A percentile compares a stretch with the other conserved stretches of the same genome.
phyloP scores from a whole-genome alignment of 768 basidiomycete species.

The Obba rivulosa region DNA sequence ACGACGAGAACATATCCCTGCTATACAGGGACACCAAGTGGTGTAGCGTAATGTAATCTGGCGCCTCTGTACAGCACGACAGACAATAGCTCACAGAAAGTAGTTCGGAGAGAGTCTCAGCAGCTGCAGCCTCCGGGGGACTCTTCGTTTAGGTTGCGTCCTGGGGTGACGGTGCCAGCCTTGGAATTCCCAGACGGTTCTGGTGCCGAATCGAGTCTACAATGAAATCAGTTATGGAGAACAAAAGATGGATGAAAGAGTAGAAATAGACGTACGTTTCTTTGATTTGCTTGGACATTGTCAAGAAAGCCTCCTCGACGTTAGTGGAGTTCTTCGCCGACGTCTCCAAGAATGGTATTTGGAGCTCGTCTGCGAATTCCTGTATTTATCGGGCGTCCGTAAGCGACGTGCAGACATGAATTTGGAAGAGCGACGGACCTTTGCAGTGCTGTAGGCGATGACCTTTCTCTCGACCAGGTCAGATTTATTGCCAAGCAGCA shows the following conservation, averaged over 20 bases:
- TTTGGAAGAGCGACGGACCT: constrained; percentile 40
- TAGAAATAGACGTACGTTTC: constrained; percentile 51
- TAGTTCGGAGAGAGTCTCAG: neutral
- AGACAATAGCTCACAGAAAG: too few relatives aligned
- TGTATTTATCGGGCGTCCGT: constrained; percentile 24
- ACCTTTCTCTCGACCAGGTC: constrained; percentile 97
- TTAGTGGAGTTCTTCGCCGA: constrained; percentile 97
- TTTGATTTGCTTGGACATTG: constrained; percentile 94
- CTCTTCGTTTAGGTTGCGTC: constrained; percentile 9
- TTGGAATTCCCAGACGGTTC: constrained; percentile 9
- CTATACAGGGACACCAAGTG: too few relatives aligned
- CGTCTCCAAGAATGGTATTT: constrained; percentile 94
- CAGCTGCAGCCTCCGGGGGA: constrained; percentile 15
- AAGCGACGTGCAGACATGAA: neutral
- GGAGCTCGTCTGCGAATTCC: constrained; percentile 93
- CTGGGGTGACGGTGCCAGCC: constrained; percentile 12
- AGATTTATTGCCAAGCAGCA: constrained; percentile 98
- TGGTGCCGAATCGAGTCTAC: constrained; percentile 12
- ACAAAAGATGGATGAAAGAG: neutral
- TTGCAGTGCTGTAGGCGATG: constrained; percentile 83
- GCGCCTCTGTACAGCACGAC: too few relatives aligned
- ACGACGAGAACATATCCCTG: too few relatives aligned
- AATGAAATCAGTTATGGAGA: neutral
- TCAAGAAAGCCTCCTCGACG: constrained; percentile 98
- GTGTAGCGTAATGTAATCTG: too few relatives aligned